Conservation (phyloP, 106 monocot genomes). For the Allium fistulosum region DNA sequence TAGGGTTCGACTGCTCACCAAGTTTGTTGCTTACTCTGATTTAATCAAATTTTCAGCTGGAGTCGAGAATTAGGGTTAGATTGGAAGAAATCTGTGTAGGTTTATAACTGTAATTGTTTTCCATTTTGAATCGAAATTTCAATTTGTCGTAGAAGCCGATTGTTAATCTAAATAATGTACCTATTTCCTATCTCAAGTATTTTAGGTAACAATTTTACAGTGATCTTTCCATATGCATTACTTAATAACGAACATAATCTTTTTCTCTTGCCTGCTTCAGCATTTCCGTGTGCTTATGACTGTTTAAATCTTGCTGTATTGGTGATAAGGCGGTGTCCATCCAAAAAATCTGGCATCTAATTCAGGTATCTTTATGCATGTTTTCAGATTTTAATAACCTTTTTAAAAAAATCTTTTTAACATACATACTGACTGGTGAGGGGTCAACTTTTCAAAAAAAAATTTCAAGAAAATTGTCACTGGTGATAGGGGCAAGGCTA, state of each 20-base stretch:
- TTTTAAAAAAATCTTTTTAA: not conserved
- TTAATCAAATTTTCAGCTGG: too few species aligned
- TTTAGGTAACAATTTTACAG: slow-evolving; percentile 1
- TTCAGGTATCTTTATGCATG: slow-evolving; percentile 46
- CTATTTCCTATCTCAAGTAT: not conserved
- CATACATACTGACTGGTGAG: slow-evolving; percentile 71
- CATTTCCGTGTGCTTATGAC: slow-evolving; percentile 78
- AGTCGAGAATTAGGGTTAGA: too few species aligned
- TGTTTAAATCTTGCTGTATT: slow-evolving; percentile 33
- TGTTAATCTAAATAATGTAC: not conserved
- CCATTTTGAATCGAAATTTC: too few species aligned
- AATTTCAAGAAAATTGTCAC: slow-evolving; percentile 74
- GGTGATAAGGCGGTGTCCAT: slow-evolving; percentile 79
- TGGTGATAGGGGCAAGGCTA: slow-evolving; percentile 81
- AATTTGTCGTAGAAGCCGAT: not conserved
- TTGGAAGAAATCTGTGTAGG: too few species aligned
- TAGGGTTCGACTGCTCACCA: too few species aligned
- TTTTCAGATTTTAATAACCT: too few species aligned
- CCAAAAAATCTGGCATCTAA: slow-evolving; percentile 88
- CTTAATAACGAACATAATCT: too few species aligned
- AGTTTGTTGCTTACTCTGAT: too few species aligned
- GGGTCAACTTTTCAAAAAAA: slow-evolving; percentile 33
- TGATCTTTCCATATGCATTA: not conserved
- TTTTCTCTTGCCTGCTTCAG: slow-evolving; percentile 55
- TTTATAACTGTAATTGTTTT: too few species aligned